phyloP scores from a whole-genome alignment of 2,329 filamentous ascomycete genomes.

The Hirsutella rhossiliensis region DNA sequence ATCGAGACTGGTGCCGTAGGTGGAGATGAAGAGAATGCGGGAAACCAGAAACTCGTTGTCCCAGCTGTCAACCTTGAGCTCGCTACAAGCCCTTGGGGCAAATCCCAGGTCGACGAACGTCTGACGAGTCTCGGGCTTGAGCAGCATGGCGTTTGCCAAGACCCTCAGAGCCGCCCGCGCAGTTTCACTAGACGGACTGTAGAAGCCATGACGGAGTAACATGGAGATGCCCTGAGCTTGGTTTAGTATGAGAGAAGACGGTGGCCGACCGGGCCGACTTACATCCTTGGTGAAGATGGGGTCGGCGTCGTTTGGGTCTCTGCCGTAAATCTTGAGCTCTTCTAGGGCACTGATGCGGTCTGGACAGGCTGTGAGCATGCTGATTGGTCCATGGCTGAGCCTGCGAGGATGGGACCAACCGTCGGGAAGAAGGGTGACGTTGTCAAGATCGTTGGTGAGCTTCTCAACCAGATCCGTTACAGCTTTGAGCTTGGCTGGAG shows the following conservation, averaged over 20 bases:
- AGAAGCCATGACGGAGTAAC: constrained; percentile 62
- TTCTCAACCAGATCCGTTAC: constrained; percentile 52
- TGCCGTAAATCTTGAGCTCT: constrained; percentile 55
- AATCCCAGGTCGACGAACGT: constrained; percentile 32
- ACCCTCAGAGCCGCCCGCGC: constrained; percentile 71
- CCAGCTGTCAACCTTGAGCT: constrained; percentile 57
- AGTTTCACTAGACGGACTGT: constrained; percentile 47
- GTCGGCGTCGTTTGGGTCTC: constrained; percentile 58
- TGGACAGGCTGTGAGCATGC: constrained; percentile 18
- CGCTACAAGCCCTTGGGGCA: constrained; percentile 52
- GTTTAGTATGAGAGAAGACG: neutral
- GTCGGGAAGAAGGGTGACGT: constrained; percentile 43
- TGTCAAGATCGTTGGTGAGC: constrained; percentile 49
- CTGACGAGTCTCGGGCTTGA: constrained; percentile 32
- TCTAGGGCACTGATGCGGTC: constrained; percentile 51
- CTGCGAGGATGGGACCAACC: constrained; percentile 32
- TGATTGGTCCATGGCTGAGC: neutral
- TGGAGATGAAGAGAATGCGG: constrained; percentile 30
- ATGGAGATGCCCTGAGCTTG: constrained; percentile 56
- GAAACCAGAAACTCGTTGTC: constrained; percentile 76
- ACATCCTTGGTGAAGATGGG: constrained; percentile 77
- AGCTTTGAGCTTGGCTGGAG: constrained; percentile 53
- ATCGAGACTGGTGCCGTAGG: constrained; percentile 36
- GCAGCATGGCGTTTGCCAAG: constrained; percentile 63
- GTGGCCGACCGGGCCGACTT: constrained; percentile 12